Evolutionary conservation across 2,329 filamentous ascomycete genomes (phyloP).

Genomic region (Pseudocercospora pini-densiflorae): DNA sequence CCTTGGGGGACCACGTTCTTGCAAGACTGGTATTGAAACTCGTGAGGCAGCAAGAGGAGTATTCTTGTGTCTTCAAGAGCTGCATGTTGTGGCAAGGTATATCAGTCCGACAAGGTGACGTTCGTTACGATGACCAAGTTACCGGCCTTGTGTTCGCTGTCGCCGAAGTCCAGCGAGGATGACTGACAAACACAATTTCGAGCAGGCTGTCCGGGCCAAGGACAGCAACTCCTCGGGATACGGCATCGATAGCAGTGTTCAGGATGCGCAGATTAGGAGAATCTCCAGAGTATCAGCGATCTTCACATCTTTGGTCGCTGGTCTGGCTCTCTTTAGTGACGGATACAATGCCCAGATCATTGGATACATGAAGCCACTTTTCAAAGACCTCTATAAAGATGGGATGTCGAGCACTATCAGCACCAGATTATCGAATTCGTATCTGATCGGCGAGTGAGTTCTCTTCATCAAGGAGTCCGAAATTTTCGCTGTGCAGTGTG

Average conservation of each 20-base stretch:
- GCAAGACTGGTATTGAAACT: neutral
- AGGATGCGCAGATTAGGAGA: constrained; percentile 16
- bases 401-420: constrained; percentile 51
- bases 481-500: neutral
- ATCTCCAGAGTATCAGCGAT: constrained; percentile 40
- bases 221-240: constrained; percentile 12
- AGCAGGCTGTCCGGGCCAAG: constrained; percentile 9
- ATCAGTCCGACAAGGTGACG: neutral
- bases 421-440: constrained; percentile 59
- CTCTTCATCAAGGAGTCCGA: neutral
- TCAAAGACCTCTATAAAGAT: constrained; percentile 46
- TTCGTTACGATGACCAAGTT: neutral
- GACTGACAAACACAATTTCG: neutral
- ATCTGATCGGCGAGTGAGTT: constrained; percentile 55
- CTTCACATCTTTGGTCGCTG: constrained; percentile 52
- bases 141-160: neutral
- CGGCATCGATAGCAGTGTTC: constrained; percentile 7
- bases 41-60: neutral
- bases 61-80: neutral
- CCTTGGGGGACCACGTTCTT: neutral
- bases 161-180: neutral
- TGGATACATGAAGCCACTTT: constrained; percentile 51
- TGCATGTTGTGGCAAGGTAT: neutral
- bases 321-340: constrained; percentile 45
- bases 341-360: constrained; percentile 49